Evolutionary conservation across 306 rosid species (phyloP), one percentile per base, ranked within the genome.

Genomic region (Begonia fuchsioides): DNA sequence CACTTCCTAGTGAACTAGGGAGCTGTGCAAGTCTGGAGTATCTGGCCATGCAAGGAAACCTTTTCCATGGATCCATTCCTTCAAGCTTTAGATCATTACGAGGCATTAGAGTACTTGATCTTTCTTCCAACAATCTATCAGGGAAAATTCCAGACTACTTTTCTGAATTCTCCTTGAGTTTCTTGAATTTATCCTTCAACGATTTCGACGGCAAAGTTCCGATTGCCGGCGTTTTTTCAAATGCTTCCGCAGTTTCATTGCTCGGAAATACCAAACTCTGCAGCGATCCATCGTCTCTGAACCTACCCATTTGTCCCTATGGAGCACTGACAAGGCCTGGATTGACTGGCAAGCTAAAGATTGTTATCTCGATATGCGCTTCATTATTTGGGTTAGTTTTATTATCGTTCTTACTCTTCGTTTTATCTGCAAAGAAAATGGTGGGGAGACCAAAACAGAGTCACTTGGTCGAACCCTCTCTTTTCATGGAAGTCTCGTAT

Each of bases 251-350:
- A 3, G 5, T 39, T 51, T 60, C 68, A 39, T 2, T 70, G 3
- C 3, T 39, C 43, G 65, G 71, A 61, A 70, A 65, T 52, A 16
- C 43, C 17, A 60, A 12, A 19, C 68, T 70, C 3, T 70, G 72
- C 1, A 71, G 76, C 14, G 76, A 71, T 44, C 2, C n/a, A 40
- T 1, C 44, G 2, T 9, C 5, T 40, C 44, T 40, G 2, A 9
- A 40, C 12, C 44, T 40, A 40, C 5, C 3, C 1, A 20, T 20
- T 2, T 20, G 32, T 6, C 32, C 5, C 32, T 3, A 20, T 20
- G 32, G 5, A 20, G 32, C 32, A 20, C 3, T 0, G 32, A 20
- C 5, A 20, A 20, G 1, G 32, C 32, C 32, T 20, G 5, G 5
- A 20, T 20, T 20, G 32, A 20, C 32, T 20, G 5, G 2, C 32